These are phyloP conservation scores for Phanerochaete sordida DNA, from an alignment of 768 basidiomycete genomes.

Conservation along the genomic window DNA sequence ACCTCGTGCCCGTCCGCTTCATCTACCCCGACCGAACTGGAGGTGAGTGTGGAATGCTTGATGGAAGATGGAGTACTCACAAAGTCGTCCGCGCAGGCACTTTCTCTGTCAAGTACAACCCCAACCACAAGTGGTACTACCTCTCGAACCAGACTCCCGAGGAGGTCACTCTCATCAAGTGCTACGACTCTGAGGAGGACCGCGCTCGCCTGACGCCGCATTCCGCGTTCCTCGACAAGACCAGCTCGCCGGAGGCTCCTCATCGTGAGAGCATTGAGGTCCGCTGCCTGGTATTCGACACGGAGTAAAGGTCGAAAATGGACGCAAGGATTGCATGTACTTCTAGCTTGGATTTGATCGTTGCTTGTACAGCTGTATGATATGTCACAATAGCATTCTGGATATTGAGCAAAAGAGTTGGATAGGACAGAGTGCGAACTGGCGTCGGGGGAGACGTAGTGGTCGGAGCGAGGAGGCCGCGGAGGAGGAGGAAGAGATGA, in stretches of 20 bases:
- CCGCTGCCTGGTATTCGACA: slow-evolving; percentile 39
- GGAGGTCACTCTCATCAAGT: slow-evolving; percentile 42
- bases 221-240: slow-evolving; percentile 36
- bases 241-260: slow-evolving; percentile 32
- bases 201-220: slow-evolving; percentile 41
- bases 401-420: not conserved
- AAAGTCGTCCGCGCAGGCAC: slow-evolving; percentile 16
- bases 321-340: too few species aligned
- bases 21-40: slow-evolving; percentile 35
- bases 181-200: slow-evolving; percentile 39
- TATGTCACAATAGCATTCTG: not conserved
- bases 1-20: slow-evolving; percentile 35
- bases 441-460: too few species aligned
- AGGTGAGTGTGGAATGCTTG: slow-evolving; percentile 12
- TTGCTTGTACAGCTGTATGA: too few species aligned
- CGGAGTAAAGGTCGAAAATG: slow-evolving; percentile 26
- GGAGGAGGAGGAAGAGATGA: too few species aligned
- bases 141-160: slow-evolving; percentile 36
- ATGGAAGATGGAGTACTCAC: too few species aligned
- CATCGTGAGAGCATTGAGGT: slow-evolving; percentile 43
- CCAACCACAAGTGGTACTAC: slow-evolving; percentile 37
- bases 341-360: too few species aligned
- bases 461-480: too few species aligned
- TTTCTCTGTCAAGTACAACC: slow-evolving; percentile 33
- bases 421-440: too few species aligned